Base-by-base conservation (phyloP, 495 filamentous ascomycete genomes). In the Tuber borchii region DNA sequence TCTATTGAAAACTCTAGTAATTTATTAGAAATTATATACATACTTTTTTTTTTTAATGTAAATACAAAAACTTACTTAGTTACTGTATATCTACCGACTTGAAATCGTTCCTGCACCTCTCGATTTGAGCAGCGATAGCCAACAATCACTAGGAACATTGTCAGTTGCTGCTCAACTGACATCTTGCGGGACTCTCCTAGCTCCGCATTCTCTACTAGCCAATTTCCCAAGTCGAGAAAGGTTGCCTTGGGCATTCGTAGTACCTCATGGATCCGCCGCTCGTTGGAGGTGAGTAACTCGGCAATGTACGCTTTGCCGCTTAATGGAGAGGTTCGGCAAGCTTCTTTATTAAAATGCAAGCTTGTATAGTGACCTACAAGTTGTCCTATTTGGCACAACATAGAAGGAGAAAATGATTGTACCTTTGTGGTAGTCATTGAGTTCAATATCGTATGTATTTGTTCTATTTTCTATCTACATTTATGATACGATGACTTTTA, bases 351-450 rank as follows among this genome's bases (percentile, higher is more conserved):
- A 31, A 34, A 65, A 5, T 65, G 26, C 26, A 34, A 7, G 4
- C 4, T 1, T 31, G 26, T 1, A 34, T 65, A 65, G 26, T 2
- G 31, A 17, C 10, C 56, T 5, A 31, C 14, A 2, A 65, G 2
- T 17, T 16, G 26, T 0, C 26, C 26, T 3, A 65, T 31, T 0
- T 31, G 0, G 26, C 5, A 65, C 7, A 34, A 34, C 12, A 34
- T 1, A 34, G 56, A 17, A 65, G 26, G 14, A 17, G 26, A 0
- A 34, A 34, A 7, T 17, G 1, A 46, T 46, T 46, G 1, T n/a
- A n/a, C n/a, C n/a, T n/a, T n/a, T n/a, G 16, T 46, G 0, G 4
- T 6, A 1, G 1, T 6, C 5, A 1, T 19, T 19, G 2, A 1
- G 17, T 46, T 12, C 20, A 16, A 19, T 4, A 46, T 46, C 1